Evolutionary conservation across 495 filamentous ascomycete species (phyloP).

Genomic region (Rhizodiscina lignyota): DNA sequence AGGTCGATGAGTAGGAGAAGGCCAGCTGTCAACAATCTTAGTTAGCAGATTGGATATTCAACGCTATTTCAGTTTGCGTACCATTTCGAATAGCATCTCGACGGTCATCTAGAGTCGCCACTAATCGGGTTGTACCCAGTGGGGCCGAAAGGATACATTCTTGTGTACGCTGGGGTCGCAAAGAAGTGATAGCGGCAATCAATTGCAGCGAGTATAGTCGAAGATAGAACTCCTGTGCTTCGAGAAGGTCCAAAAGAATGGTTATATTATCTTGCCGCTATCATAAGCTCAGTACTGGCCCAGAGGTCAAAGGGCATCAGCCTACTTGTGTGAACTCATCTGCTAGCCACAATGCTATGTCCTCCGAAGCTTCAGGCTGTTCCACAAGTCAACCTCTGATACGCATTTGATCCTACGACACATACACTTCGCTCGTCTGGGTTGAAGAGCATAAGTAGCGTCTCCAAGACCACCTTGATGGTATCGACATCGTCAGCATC

Average conservation of each 20-base stretch:
- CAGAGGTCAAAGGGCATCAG: background rate
- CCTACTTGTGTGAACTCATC: conserved; percentile 92
- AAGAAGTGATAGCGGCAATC: conserved; percentile 69
- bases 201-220: conserved; percentile 85
- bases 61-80: conserved; percentile 21
- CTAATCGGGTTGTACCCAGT: conserved; percentile 73
- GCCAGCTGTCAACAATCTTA: conserved; percentile 34
- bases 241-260: conserved; percentile 72
- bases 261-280: conserved; percentile 95
- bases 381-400: background rate
- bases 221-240: conserved; percentile 79
- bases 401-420: background rate
- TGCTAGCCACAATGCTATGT: conserved; percentile 90
- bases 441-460: conserved; percentile 80
- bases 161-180: conserved; percentile 84
- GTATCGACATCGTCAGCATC: conserved; percentile 96
- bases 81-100: conserved; percentile 83
- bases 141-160: conserved; percentile 84
- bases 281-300: conserved; percentile 26
- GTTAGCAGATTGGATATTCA: background rate
- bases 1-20: conserved; percentile 52
- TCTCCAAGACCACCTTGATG: conserved; percentile 85
- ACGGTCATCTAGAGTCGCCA: conserved; percentile 65
- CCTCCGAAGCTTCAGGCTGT: conserved; percentile 86
- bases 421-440: conserved; percentile 52